phyloP scores from a whole-genome alignment of 257 asterid genomes.

The Jaltomata sinuosa region DNA sequence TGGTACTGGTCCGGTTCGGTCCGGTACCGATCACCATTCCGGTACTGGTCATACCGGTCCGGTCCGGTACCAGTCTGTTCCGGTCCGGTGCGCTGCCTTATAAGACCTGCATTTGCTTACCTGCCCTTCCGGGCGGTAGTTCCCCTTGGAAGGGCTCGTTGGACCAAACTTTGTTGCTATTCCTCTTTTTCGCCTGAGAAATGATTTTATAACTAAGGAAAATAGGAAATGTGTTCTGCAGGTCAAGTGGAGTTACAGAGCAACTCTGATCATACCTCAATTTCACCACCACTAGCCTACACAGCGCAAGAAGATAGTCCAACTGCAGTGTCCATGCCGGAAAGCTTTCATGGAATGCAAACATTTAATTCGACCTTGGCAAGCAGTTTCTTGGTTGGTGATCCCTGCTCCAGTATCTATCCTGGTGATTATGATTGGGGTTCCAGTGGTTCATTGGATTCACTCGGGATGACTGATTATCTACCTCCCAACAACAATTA shows the following conservation, averaged over 20 bases:
- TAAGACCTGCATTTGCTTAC: neutral
- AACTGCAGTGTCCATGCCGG: slow-evolving; percentile 25
- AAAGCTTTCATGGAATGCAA: slow-evolving; percentile 30
- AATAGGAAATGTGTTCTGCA: slow-evolving; percentile 11
- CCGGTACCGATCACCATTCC: no score
- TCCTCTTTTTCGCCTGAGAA: neutral
- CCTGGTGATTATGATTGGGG: slow-evolving; percentile 23
- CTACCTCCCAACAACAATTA: slow-evolving; percentile 20
- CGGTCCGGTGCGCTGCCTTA: no score
- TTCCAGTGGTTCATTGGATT: slow-evolving; percentile 12
- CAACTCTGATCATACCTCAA: slow-evolving; percentile 16
- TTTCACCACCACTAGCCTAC: slow-evolving; percentile 16
- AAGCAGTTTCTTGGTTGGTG: slow-evolving; percentile 25
- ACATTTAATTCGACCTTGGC: slow-evolving; percentile 22
- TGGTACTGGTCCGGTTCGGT: no score
- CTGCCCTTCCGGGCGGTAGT: neutral
- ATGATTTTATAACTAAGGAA: neutral
- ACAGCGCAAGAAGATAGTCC: slow-evolving; percentile 24
- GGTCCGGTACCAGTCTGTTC: no score
- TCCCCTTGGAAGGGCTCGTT: neutral
- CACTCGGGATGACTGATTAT: slow-evolving; percentile 26
- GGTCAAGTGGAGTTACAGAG: slow-evolving; percentile 29
- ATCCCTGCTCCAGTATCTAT: slow-evolving; percentile 29
- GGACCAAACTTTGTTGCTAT: neutral
- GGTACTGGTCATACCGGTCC: no score